Evolutionary conservation across 2,329 filamentous ascomycete species (phyloP).

Genomic region (Tolypocladium amazonense): DNA sequence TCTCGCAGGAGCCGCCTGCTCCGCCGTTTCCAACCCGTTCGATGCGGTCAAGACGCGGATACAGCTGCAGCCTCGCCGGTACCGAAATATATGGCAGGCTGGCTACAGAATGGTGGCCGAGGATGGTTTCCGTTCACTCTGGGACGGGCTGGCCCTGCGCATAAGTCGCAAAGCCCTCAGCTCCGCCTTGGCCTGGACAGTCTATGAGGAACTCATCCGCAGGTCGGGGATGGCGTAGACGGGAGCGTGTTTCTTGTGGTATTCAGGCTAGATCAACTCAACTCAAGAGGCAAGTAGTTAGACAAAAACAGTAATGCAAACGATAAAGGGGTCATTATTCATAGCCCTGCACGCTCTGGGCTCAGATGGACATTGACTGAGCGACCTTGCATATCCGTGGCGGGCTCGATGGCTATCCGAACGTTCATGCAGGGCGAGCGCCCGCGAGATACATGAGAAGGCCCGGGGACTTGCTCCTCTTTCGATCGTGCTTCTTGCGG

Average conservation of each 20-base stretch:
- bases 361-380: background rate
- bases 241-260: background rate
- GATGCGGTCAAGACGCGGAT: slow-evolving; percentile 93
- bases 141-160: slow-evolving; percentile 74
- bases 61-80: slow-evolving; percentile 75
- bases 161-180: slow-evolving; percentile 89
- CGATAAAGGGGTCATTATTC: background rate
- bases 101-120: slow-evolving; percentile 67
- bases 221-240: slow-evolving; percentile 22
- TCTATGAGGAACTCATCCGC: slow-evolving; percentile 88
- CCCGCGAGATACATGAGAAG: slow-evolving; percentile 49
- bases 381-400: background rate
- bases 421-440: slow-evolving; percentile 27
- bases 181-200: slow-evolving; percentile 91
- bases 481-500: slow-evolving; percentile 43
- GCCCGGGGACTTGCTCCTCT: slow-evolving; percentile 44
- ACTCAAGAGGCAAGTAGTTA: background rate
- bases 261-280: background rate
- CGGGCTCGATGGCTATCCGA: background rate
- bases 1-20: slow-evolving; percentile 71
- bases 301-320: background rate
- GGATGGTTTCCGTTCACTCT: slow-evolving; percentile 70
- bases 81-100: slow-evolving; percentile 74
- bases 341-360: background rate
- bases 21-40: slow-evolving; percentile 88